Conservation (phyloP, 495 filamentous ascomycete genomes). For the Tuber magnatum region DNA sequence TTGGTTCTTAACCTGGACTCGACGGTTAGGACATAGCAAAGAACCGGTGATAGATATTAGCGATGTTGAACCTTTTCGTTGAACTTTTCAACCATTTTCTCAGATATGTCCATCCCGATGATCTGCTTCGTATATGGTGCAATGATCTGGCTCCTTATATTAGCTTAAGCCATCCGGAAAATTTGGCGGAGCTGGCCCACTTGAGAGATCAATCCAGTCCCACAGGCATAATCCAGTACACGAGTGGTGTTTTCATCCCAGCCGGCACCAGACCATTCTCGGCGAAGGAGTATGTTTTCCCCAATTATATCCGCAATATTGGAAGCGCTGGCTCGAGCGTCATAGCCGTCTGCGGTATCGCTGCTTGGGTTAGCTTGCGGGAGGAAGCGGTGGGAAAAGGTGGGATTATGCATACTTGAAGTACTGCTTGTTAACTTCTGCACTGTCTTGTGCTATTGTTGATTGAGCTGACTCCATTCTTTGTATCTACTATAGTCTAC, state of each 20-base stretch:
- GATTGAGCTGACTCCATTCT: neutral
- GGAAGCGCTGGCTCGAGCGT: slow-evolving; percentile 5
- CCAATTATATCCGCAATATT: slow-evolving; percentile 20
- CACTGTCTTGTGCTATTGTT: neutral
- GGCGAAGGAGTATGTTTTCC: slow-evolving; percentile 43
- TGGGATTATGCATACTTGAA: slow-evolving; percentile 23
- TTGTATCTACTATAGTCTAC: neutral
- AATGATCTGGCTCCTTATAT: slow-evolving; percentile 9
- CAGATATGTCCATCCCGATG: slow-evolving; percentile 53
- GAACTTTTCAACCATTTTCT: slow-evolving; percentile 51
- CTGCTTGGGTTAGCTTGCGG: slow-evolving; percentile 13
- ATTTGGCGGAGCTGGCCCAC: slow-evolving; percentile 7
- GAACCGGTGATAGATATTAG: neutral
- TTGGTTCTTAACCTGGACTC: slow-evolving; percentile 35
- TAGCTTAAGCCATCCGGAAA: neutral
- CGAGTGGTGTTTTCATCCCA: slow-evolving; percentile 46
- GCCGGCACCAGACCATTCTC: slow-evolving; percentile 51
- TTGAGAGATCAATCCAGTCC: slow-evolving; percentile 50
- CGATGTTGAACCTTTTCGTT: slow-evolving; percentile 40
- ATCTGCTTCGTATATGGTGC: slow-evolving; percentile 39
- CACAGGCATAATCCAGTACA: slow-evolving; percentile 61
- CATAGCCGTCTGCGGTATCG: slow-evolving; percentile 17
- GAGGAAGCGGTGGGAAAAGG: neutral
- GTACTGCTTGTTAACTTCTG: slow-evolving; percentile 29
- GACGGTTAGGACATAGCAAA: slow-evolving; percentile 22